Base-by-base conservation (phyloP, 805 yeast species). In the Candida hungchunana region DNA sequence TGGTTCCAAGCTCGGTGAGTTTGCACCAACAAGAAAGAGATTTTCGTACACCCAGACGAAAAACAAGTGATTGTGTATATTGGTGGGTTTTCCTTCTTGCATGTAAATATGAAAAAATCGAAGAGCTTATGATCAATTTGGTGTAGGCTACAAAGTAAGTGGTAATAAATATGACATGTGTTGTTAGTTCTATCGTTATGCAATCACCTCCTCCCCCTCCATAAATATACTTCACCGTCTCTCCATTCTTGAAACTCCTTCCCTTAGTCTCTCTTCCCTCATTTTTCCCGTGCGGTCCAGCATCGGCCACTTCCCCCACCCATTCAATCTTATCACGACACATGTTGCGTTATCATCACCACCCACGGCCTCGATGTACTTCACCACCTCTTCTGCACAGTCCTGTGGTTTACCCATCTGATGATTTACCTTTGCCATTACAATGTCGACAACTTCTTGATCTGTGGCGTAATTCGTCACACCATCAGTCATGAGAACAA, bases 261-360 rank as follows among this genome's bases (percentile, higher is more conserved):
- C 73, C 33, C 61, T 67, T 52, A 83, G 60, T 47, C 84, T 71
- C 40, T 80, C 80, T 57, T 84, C 96, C 44, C 98, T 69, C 37
- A 76, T 58, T 29, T 70, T 73, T 1, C 96, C 97, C 1, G 97
- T 87, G 31, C 95, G 64, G 62, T 90, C 97, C 4, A 67, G 53
- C 37, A 73, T 61, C 7, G 93, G 90, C 97, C 98, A 93, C 37
- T 77, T 73, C 6, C 96, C 96, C 98, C 98, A 93, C 8, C 96
- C 96, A 23, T 73, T 70, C 37, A 93, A 64, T 40, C 94, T 66
- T 9, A 90, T 60, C 5, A 93, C 84, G 43, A 82, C 53, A 56
- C 96, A 87, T 3, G 97, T 87, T n/a, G 97, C 95, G 60, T 93
- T 93, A 58, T 93, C 98, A 51, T 85, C 88, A 3, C 95, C 93